A percentile compares a stretch with the other conserved stretches of the same genome.
Evolutionary conservation across 2,329 filamentous ascomycete genomes (phyloP).

Genomic region (Periglandula ipomoeae): DNA sequence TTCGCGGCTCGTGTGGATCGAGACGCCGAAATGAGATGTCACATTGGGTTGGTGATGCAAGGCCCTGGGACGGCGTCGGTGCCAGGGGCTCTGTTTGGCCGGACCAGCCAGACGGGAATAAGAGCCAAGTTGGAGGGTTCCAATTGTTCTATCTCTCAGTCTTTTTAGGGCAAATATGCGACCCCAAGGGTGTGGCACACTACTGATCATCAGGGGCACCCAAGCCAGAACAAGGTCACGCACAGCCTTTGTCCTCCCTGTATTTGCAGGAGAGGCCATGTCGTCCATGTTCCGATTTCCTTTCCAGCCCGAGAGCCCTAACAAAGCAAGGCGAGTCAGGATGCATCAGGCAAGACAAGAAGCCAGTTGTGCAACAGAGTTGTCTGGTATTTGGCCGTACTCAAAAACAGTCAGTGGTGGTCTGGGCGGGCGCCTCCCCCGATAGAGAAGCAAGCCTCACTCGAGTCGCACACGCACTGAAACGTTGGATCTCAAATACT

Average conservation of each 20-base stretch:
- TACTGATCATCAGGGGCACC: not conserved
- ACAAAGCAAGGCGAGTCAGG: not conserved
- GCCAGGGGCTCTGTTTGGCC: not conserved
- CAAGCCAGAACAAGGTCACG: not conserved
- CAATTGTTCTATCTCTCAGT: not conserved
- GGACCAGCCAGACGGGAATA: conserved; percentile 3
- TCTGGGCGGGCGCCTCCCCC: not conserved
- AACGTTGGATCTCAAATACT: not conserved
- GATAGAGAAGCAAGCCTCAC: not conserved
- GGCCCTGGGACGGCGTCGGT: not conserved
- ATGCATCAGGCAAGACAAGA: not conserved
- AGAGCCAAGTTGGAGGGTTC: not conserved
- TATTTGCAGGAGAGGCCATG: not conserved
- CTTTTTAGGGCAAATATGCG: not conserved
- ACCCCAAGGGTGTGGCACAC: not conserved
- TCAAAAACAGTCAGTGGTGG: not conserved
- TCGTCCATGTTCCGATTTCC: not conserved
- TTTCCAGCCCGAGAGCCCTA: not conserved
- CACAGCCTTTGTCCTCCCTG: too few relatives aligned
- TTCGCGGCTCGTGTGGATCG: not conserved
- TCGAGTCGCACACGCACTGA: not conserved
- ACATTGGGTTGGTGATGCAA: not conserved
- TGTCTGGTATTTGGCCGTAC: not conserved
- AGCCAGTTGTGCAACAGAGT: not conserved
- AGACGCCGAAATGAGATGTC: not conserved